Base-by-base conservation (phyloP, 306 rosid genomes). In the Neltuma alba region DNA sequence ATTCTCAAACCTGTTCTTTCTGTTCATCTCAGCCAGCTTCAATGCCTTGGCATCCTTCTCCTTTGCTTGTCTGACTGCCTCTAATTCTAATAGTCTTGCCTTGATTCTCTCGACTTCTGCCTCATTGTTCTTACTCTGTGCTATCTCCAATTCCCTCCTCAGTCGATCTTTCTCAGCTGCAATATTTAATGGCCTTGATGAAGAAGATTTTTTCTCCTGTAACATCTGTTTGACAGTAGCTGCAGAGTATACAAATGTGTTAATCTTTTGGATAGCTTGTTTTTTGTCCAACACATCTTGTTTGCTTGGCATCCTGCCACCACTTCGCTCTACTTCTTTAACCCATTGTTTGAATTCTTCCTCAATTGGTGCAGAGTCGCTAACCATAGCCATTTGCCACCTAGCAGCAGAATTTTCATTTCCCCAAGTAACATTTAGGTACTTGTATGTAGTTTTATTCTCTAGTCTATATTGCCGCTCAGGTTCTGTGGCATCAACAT, bases 351-450 rank as follows among this genome's bases (percentile, higher is more conserved):
- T 89, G 83, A 84, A 95, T 85, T 95, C 99, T 70, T 90, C 96
- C 84, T 95, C 97, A 6, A 68, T 76, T 5, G 99, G 98, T 1
- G 70, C 68, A 76, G 96, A 90, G 86, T 93, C 99, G 0, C 97
- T 93, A 79, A 91, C 81, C 99, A 90, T 93, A 69, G 99, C 96
- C 99, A 95, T 95, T 91, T 95, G 98, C 98, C 98, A 95, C 89
- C 99, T 93, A 2, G 98, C 96, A 71, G 97, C 93, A 44, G 96
- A 88, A 72, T 81, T 82, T 70, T 95, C 99, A 85, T 91, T 95
- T 47, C 99, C 99, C 98, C 99, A 95, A 45, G 88, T 86, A 62
- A 90, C 86, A 86, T 95, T 95, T 64, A 95, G 85, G 86, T 92
- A 95, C 87, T 93, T 95, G 79, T 87, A 80, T 2, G 99, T 95